Conservation (phyloP, 805 yeast species). For the Pichia phayaonensis region DNA sequence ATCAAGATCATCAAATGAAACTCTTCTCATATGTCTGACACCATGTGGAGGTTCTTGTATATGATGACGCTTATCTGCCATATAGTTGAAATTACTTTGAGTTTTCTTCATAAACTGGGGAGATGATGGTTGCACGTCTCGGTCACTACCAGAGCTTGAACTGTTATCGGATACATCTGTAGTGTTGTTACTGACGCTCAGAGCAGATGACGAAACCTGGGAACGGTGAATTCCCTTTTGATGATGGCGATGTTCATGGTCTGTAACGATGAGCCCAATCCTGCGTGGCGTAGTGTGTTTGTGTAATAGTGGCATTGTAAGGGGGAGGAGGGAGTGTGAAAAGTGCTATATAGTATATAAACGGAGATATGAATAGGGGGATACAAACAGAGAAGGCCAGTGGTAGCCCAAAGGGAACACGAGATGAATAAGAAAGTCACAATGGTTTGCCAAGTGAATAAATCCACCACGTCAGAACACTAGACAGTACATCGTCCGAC, state of each 20-base stretch:
- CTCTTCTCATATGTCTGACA: neutral
- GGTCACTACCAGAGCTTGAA: no score
- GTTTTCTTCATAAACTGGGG: neutral
- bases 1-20: conserved; percentile 6
- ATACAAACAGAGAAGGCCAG: no score
- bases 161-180: no score
- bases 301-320: neutral
- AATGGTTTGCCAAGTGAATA: no score
- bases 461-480: no score
- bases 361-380: neutral
- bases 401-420: no score
- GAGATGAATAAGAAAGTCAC: no score
- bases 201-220: no score
- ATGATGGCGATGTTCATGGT: neutral
- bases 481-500: no score
- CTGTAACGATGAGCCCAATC: neutral
- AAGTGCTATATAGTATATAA: no score
- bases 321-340: no score
- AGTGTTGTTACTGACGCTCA: no score
- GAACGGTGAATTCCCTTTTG: neutral
- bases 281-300: neutral
- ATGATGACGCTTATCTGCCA: neutral
- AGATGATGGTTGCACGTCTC: neutral
- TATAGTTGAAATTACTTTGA: neutral
- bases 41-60: neutral